phyloP scores from a whole-genome alignment of 345 rosid species.

The Viola odorata region DNA sequence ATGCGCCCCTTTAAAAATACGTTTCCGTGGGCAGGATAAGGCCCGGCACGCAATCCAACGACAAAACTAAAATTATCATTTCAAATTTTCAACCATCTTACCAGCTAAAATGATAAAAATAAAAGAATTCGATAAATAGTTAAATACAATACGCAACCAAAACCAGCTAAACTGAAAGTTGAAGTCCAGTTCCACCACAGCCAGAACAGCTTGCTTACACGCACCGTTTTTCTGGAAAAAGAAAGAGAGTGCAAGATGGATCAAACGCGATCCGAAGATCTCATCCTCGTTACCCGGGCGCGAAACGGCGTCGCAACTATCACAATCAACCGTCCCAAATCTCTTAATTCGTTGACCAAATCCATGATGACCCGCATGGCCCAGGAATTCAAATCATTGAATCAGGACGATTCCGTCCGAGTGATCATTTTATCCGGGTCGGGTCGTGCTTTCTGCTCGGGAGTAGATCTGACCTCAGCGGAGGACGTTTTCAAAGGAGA shows the following conservation, averaged over 20 bases:
- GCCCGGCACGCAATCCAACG: too few species aligned
- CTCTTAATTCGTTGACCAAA: conserved; percentile 78
- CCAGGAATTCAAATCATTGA: conserved; percentile 49
- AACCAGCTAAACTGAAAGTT: too few species aligned
- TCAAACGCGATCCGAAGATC: conserved; percentile 24
- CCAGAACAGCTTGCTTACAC: too few species aligned
- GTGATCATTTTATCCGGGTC: conserved; percentile 64
- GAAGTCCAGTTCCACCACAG: too few species aligned
- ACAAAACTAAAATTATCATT: too few species aligned
- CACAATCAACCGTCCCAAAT: conserved; percentile 83
- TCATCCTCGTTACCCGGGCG: conserved; percentile 52
- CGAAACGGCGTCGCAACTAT: conserved; percentile 56
- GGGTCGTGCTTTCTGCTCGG: conserved; percentile 86
- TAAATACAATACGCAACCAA: too few species aligned
- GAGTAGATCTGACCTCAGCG: conserved; percentile 80
- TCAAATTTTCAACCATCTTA: too few species aligned
- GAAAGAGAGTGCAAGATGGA: conserved; percentile 24
- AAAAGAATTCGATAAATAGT: too few species aligned
- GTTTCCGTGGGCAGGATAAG: too few species aligned
- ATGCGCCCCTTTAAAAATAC: too few species aligned
- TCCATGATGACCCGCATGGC: conserved; percentile 76
- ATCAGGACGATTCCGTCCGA: conserved; percentile 47
- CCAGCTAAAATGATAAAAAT: too few species aligned
- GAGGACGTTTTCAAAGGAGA: conserved; percentile 91
- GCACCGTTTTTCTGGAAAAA: background rate